Base-by-base conservation (phyloP, 2,329 filamentous ascomycete species). In the Cladosporium sphaerospermum region DNA sequence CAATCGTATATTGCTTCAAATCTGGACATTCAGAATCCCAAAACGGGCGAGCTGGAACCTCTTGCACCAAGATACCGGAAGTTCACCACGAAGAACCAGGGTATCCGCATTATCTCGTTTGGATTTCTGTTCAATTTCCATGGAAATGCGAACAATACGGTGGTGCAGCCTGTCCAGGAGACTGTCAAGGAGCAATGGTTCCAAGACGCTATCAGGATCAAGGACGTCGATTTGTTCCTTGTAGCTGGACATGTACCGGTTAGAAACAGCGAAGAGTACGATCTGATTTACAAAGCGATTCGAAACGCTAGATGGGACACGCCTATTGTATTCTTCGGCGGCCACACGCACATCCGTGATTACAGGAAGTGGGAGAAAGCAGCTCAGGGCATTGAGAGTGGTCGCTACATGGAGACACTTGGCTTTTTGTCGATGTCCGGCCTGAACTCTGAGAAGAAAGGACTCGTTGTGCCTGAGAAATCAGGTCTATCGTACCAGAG, bases 61-160 rank as follows among this genome's bases (percentile, higher is more conserved):
- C 80, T 96, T 62, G 89, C 90, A 6, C 84, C 83, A 61, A 81
- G 91, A 9, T 97, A 85, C 71, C 85, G 86, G 67, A 93, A 89
- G 66, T 96, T 99, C 71, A 90, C 81, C 53, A 99, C 93, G 5
- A 90, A 91, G 75, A 89, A 95, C 60, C 88, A 89, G 61, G 87
- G 86, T 4, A 83, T 96, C 55, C 81, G 86, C 13, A 82, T 99
- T 54, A 75, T 95, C 45, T 88, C 92, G 0, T 91, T 99, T 68
- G 93, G 93, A 2, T 97, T 99, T 70, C 74, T 99, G 3, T 99
- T 96, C 70, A 84, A 99, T 71, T 99, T 99, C 63, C 88, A 81
- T 1, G 84, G 85, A 14, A 96, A 96, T 68, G 86, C 86, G 53
- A 93, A 96, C 67, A 97, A 97, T 68, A 95, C 89, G 0, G 76